Evolutionary conservation across 805 yeast genomes (phyloP), one percentile per base, ranked within the genome.

Genomic region (Lipomyces starkeyi): DNA sequence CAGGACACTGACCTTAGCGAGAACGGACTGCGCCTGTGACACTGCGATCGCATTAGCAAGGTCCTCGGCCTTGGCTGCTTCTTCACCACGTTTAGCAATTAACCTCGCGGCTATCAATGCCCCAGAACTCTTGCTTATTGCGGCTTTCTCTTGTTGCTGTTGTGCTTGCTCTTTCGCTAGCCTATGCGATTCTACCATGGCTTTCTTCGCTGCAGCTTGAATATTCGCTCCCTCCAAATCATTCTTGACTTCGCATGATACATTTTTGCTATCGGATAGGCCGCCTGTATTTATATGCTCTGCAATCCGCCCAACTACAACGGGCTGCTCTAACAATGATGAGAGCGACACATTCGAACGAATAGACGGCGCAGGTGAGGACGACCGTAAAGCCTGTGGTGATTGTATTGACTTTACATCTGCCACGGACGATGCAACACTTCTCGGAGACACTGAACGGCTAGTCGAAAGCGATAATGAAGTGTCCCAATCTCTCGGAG

Each of bases 61-160:
- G 1, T 57, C 43, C n/a, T 25, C 37, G 20, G 34, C 59, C 40
- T n/a, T 29, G 27, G 59, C 43, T 57, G 14, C 43, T 8, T 57
- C 43, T 32, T 57, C 59, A 9, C 43, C 59, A 7, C 59, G 59
- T 32, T 57, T 32, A 17, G 59, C 43, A 25, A 57, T 25, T 20
- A 57, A 14, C 40, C 27, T 29, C 17, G 59, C 59, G 27, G 59
- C 59, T 25, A 57, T 34, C 17, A 29, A n/a, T 20, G 59, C 59
- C 8, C 20, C 40, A 57, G 37, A 25, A 17, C 20, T 20, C 20
- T 57, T 43, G 20, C 49, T 17, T 25, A 43, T 17, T n/a, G 49
- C 49, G 25, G 11, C 49, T 43, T n/a, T 32, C 43, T 20, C 25
- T 32, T 29, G 20, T 27, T 29, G 57, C n/a, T 7, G 8, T 20